phyloP scores from a whole-genome alignment of 768 basidiomycete species.

The Strobilomyces confusus region DNA sequence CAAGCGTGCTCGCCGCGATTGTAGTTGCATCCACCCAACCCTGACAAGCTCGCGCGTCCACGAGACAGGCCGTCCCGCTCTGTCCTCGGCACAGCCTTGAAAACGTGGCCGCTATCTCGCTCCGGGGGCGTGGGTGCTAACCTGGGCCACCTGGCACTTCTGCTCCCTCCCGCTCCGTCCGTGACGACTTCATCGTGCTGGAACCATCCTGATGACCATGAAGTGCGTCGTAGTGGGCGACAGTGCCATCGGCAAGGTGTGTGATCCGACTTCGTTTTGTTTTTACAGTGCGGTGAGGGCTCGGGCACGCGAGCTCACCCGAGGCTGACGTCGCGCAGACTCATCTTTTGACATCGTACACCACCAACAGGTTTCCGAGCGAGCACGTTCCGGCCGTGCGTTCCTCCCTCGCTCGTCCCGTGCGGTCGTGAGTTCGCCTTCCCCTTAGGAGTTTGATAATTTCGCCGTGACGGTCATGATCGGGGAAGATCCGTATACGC shows the following conservation, averaged over 20 bases:
- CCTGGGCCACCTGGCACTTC: too few relatives aligned
- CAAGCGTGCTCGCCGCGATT: constrained; percentile 29
- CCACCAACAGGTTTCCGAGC: constrained; percentile 96
- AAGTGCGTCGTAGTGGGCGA: constrained; percentile 98
- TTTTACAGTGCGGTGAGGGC: too few relatives aligned
- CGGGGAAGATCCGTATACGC: too few relatives aligned
- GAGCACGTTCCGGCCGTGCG: constrained; percentile 98
- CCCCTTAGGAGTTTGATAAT: constrained; percentile 93
- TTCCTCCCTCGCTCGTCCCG: constrained; percentile 16
- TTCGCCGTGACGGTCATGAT: constrained; percentile 99
- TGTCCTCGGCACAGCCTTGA: constrained; percentile 23
- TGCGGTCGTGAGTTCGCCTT: constrained; percentile 16
- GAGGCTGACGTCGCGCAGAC: constrained; percentile 51
- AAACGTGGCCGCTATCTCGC: constrained; percentile 31
- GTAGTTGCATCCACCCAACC: constrained; percentile 18
- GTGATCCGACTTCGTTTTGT: too few relatives aligned
- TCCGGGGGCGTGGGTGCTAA: constrained; percentile 18
- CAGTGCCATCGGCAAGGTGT: constrained; percentile 96
- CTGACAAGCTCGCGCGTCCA: constrained; percentile 19
- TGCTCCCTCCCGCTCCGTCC: too few relatives aligned
- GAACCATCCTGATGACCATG: constrained; percentile 44
- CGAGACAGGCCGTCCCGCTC: constrained; percentile 6
- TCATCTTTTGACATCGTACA: constrained; percentile 94
- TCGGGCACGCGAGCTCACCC: too few relatives aligned
- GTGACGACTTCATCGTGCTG: constrained; percentile 15